These are phyloP conservation scores for Colletotrichum chrysophilum DNA, from an alignment of 2,329 filamentous ascomycete species.

Conservation along the genomic window DNA sequence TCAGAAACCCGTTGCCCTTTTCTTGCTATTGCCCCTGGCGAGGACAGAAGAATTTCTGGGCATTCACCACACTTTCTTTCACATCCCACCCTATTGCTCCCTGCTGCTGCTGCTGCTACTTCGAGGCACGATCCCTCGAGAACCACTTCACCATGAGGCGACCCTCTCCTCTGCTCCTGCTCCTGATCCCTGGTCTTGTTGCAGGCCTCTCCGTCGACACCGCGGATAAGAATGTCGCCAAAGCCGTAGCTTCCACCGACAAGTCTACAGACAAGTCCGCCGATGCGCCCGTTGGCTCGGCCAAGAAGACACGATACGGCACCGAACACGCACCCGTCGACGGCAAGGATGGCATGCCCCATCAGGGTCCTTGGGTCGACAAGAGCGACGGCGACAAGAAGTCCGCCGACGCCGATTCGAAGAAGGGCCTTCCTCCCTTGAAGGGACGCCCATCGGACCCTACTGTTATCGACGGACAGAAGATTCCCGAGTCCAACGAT, in stretches of 20 bases:
- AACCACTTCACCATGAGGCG: constrained; percentile 57
- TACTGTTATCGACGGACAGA: constrained; percentile 62
- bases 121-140: background rate
- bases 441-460: constrained; percentile 58
- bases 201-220: constrained; percentile 36
- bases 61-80: background rate
- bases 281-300: constrained; percentile 28
- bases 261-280: constrained; percentile 22
- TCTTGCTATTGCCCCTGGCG: background rate
- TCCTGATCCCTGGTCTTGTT: constrained; percentile 64
- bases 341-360: constrained; percentile 91
- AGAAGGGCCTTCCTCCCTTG: constrained; percentile 46
- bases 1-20: constrained; percentile 11
- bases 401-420: constrained; percentile 34
- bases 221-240: constrained; percentile 25
- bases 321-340: constrained; percentile 87
- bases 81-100: background rate
- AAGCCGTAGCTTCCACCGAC: constrained; percentile 29
- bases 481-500: constrained; percentile 69
- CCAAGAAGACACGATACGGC: constrained; percentile 41
- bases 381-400: constrained; percentile 36
- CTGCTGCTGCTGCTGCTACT: background rate
- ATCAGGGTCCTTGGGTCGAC: constrained; percentile 80
- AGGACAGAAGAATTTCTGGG: background rate
- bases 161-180: constrained; percentile 61